Conservation (phyloP, 2,329 filamentous ascomycete genomes). For the Helotiales sp. region DNA sequence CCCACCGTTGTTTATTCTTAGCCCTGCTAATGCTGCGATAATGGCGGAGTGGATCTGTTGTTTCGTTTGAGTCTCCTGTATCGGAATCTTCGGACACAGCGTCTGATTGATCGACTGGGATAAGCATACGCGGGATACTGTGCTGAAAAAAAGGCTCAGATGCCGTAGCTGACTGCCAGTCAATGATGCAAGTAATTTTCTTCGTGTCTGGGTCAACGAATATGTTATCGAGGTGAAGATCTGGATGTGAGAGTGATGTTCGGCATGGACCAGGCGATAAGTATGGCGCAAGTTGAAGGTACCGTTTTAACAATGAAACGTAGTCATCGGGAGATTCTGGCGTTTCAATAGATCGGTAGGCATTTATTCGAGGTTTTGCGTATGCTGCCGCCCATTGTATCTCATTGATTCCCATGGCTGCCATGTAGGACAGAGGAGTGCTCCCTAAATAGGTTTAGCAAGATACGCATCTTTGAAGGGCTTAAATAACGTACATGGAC, state of each 20-base stretch:
- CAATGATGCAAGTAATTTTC: conserved; percentile 46
- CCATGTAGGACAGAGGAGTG: conserved; percentile 26
- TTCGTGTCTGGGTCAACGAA: conserved; percentile 40
- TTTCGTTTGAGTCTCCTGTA: conserved; percentile 1
- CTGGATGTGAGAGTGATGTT: conserved; percentile 45
- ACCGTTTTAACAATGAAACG: conserved; percentile 28
- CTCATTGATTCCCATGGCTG: conserved; percentile 26
- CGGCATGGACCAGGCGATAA: conserved; percentile 15
- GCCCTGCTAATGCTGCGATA: conserved; percentile 18
- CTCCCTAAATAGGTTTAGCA: conserved; percentile 25
- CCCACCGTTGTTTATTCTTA: conserved; percentile 17
- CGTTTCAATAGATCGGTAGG: conserved; percentile 19
- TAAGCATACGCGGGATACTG: conserved; percentile 25
- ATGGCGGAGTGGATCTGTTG: conserved; percentile 9
- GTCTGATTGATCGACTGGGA: conserved; percentile 9
- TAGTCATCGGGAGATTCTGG: conserved; percentile 27
- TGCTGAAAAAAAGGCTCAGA: conserved; percentile 26
- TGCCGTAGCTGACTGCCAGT: conserved; percentile 45
- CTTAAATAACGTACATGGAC: conserved; percentile 26
- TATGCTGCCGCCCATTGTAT: conserved; percentile 27
- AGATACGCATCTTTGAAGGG: conserved; percentile 16
- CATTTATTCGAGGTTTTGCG: conserved; percentile 23
- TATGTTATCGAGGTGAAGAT: conserved; percentile 48
- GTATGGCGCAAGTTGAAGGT: conserved; percentile 22
- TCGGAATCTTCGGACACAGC: neutral